phyloP scores from a whole-genome alignment of 1,139 yeast species.

The Citeromyces siamensis region DNA sequence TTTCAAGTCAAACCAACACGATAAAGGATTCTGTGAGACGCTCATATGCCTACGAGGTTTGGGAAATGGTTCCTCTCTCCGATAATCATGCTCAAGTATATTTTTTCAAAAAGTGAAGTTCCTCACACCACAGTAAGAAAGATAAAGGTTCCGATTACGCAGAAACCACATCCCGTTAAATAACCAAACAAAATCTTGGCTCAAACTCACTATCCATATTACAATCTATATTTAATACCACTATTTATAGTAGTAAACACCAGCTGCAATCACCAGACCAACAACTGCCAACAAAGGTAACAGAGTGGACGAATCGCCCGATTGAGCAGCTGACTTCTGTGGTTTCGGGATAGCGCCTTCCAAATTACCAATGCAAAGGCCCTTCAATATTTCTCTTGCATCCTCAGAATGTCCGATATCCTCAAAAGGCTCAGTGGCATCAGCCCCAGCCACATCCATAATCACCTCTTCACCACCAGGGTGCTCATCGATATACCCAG shows the following conservation, averaged over 20 bases:
- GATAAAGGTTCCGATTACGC: too few relatives aligned
- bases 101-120: too few relatives aligned
- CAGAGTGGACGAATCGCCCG: conserved; percentile 8
- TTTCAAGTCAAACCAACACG: too few relatives aligned
- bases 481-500: conserved; percentile 85
- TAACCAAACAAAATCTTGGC: too few relatives aligned
- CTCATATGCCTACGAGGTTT: too few relatives aligned
- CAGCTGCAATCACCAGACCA: conserved; percentile 13
- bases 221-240: too few relatives aligned
- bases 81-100: too few relatives aligned
- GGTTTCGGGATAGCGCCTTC: conserved; percentile 20
- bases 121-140: too few relatives aligned
- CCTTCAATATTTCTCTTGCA: conserved; percentile 66
- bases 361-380: conserved; percentile 58
- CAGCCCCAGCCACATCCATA: conserved; percentile 82
- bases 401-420: conserved; percentile 98
- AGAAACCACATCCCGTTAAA: too few relatives aligned
- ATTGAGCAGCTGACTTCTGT: conserved; percentile 5
- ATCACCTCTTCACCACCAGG: conserved; percentile 99
- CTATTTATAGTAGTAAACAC: conserved; percentile 11
- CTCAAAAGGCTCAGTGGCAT: conserved; percentile 89
- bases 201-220: too few relatives aligned
- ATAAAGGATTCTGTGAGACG: too few relatives aligned
- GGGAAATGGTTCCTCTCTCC: too few relatives aligned
- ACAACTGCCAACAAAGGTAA: conserved; percentile 12